Base-by-base conservation (phyloP, 1,284 basidiomycete species). In the Boletellus deceptivus region DNA sequence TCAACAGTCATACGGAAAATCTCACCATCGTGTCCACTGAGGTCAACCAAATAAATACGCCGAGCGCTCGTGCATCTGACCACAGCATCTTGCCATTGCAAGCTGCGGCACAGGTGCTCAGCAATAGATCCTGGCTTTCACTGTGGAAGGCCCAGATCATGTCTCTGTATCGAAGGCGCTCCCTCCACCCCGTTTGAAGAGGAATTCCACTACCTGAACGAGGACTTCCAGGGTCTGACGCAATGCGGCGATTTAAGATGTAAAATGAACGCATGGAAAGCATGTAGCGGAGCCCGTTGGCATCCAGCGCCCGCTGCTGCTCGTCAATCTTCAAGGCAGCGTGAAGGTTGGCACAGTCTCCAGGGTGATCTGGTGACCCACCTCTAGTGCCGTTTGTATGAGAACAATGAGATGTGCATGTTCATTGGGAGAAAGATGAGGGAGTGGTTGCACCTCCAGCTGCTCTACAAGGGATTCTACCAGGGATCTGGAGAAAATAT, bases 121-220 rank as follows among this genome's bases (percentile, higher is more conserved):
- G 68, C 13, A 98, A 70, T 35, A 96, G 70, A 20, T 90, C 91
- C 62, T 98, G 93, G 60, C 84, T 91, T 67, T 96, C 89, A 64
- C 93, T 97, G 63, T 96, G 90, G 61, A 89, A 93, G 0, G 94
- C 95, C 93, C 94, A 98, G 9, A 96, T 78, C 72, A 95, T 91
- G 66, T 98, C 95, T 35, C 93, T 83, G 67, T 91, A 95, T 18
- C 91, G 83, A 45, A 96, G 75, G 14, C 91, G 83, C 55, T 84
- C 80, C 59, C 89, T 75, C 52, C 79, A 75, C 33, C 76, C 77
- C 31, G 77, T 74, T 53, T 72, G 71, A 38, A 72, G 72, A 11
- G 72, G 71, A 10, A 72, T 62, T 0, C 63, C 57, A 20, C 60
- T 52, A 0, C 68, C 69, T 6, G 77, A 75, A 37, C 68, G 64